Conservation (phyloP, 257 asterid species). For the Fraxinus pennsylvanica region DNA sequence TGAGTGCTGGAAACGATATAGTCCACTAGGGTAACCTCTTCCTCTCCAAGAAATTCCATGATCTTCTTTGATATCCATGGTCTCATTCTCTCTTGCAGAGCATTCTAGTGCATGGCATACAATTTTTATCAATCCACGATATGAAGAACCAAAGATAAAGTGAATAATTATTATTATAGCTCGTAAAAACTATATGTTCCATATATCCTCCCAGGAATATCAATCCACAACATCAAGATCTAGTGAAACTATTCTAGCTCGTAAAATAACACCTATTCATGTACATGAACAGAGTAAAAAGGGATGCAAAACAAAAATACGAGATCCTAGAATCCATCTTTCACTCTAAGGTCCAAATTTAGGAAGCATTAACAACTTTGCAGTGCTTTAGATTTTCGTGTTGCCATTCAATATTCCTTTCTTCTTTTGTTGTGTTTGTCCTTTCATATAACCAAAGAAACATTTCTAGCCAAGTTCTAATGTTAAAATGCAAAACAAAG, state of each 20-base stretch:
- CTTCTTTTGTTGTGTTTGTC: not conserved
- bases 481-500: not conserved
- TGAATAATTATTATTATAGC: not conserved
- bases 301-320: not conserved
- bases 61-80: constrained; percentile 98
- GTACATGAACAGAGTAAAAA: not conserved
- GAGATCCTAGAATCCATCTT: not conserved
- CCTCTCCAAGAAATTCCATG: constrained; percentile 88
- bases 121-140: constrained; percentile 2
- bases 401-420: not conserved
- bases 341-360: not conserved
- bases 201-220: too few species aligned
- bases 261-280: not conserved
- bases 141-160: not conserved
- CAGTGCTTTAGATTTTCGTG: not conserved
- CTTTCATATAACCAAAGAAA: not conserved
- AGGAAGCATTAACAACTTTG: not conserved
- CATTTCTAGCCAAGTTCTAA: not conserved
- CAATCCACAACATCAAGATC: constrained; percentile 2
- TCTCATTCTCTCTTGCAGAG: constrained; percentile 46
- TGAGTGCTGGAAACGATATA: constrained; percentile 88
- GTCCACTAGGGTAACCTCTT: constrained; percentile 86
- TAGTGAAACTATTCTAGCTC: not conserved
- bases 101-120: not conserved
- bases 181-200: not conserved